Evolutionary conservation across 108 stramenopile species (phyloP), one percentile per base, ranked within the genome.

Genomic region (Parietichytrium sp.): DNA sequence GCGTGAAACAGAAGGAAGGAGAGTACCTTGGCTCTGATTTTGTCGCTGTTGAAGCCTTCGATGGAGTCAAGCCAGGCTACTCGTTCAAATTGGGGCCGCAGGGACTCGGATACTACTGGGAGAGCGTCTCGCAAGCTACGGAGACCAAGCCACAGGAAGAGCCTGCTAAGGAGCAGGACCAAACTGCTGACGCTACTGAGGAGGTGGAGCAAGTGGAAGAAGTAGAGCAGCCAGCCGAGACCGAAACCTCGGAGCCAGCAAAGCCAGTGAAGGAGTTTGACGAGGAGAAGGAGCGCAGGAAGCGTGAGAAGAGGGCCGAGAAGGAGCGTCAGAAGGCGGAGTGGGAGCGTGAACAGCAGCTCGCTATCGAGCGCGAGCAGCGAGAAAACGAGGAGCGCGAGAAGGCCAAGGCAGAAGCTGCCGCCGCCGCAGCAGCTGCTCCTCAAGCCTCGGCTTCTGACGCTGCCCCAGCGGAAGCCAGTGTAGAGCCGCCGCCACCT

Each of bases 271-370:
- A n/a, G 29, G 61, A 72, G 61, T 45, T 72, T 38, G 61, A 33
- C 61, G 61, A 72, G 61, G 61, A 72, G 61, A 72, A 72, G 42
- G 61, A 72, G 42, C 61, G 61, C 61, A 72, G 45, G 61, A 16
- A 42, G n/a, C 61, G 29, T 2, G 61, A 72, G 61, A 72, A 72
- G 61, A 72, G 45, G 20, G 45, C 36, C 38, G 1, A 45, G 38
- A 72, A 72, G 61, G 61, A 72, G 61, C 61, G 45, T 1, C 61
- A 72, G 25, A 72, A 72, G 61, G 61, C 61, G n/a, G 61, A 72
- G 33, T 72, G 61, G 61, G 61, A 72, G 61, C 33, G 61, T 1
- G 38, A 72, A 42, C 18, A 72, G 23, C 38, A 33, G 18, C 61
- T 72, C 23, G 61, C 61, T 20, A 33, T 72, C 61, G 61, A 72